Conservation (phyloP, 1,284 basidiomycete genomes). For the Moesziomyces aphidis region DNA sequence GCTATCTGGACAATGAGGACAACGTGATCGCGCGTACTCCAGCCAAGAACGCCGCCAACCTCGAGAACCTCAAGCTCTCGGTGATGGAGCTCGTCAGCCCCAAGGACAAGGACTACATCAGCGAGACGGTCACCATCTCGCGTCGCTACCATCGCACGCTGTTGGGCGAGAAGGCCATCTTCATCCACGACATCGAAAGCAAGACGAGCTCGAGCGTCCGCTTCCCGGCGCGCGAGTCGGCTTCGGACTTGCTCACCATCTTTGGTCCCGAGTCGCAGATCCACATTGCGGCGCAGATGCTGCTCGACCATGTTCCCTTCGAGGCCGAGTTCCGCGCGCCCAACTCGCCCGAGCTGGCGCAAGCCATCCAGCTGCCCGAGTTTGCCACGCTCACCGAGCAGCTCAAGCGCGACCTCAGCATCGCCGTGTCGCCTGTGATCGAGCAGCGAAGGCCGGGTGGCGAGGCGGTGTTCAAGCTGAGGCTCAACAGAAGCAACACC, state of each 20-base stretch:
- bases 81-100: conserved; percentile 98
- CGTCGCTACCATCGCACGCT: conserved; percentile 93
- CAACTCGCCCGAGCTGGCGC: conserved; percentile 78
- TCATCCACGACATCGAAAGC: conserved; percentile 94
- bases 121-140: conserved; percentile 91
- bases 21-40: conserved; percentile 97
- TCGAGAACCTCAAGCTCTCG: conserved; percentile 93
- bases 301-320: conserved; percentile 93
- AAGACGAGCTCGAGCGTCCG: conserved; percentile 95
- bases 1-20: conserved; percentile 97
- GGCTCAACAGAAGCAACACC: conserved; percentile 82
- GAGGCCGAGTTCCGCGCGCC: conserved; percentile 95
- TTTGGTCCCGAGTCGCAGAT: conserved; percentile 97
- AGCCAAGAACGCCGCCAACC: conserved; percentile 94
- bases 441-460: conserved; percentile 67
- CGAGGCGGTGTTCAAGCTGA: conserved; percentile 89
- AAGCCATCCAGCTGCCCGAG: conserved; percentile 80
- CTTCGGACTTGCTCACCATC: conserved; percentile 88
- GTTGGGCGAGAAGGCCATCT: conserved; percentile 94
- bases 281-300: conserved; percentile 94
- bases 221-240: conserved; percentile 95
- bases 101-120: conserved; percentile 97
- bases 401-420: conserved; percentile 92
- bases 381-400: conserved; percentile 85
- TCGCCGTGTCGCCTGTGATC: conserved; percentile 81